phyloP scores from a whole-genome alignment of 768 basidiomycete species.

The Termitomyces sp. region DNA sequence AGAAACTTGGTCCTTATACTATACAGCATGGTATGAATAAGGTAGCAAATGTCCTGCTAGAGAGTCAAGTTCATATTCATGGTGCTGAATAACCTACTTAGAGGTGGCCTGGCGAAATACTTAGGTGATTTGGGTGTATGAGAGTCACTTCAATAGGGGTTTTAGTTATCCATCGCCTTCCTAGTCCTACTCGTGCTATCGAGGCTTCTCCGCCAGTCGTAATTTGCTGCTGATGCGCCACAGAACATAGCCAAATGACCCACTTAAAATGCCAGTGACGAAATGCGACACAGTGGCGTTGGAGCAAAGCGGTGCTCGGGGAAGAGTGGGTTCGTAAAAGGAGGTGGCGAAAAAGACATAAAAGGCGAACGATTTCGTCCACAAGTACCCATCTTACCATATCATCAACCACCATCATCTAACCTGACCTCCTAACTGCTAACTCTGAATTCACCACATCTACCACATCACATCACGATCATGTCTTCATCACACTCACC shows the following conservation, averaged over 20 bases:
- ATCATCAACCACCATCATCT: conserved; percentile 5
- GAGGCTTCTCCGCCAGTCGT: no score
- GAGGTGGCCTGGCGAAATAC: no score
- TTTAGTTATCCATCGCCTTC: no score
- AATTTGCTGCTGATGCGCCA: not conserved
- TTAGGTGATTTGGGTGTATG: no score
- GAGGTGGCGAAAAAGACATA: conserved; percentile 9
- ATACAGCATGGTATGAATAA: no score
- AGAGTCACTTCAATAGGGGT: no score
- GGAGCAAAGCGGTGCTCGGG: not conserved
- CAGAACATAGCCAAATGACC: not conserved
- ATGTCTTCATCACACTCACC: conserved; percentile 2
- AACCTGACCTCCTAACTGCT: not conserved
- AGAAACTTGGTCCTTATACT: no score
- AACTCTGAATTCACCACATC: not conserved
- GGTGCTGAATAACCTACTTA: no score
- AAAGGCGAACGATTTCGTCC: not conserved
- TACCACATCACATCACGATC: not conserved
- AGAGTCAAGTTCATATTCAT: no score
- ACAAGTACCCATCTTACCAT: conserved; percentile 1
- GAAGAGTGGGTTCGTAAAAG: conserved; percentile 5
- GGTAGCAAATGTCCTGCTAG: no score
- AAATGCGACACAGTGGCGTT: not conserved
- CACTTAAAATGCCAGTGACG: not conserved
- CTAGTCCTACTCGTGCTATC: no score